Conservation (phyloP, 148 eudicot genomes). For the Vaccinium darrowii region DNA sequence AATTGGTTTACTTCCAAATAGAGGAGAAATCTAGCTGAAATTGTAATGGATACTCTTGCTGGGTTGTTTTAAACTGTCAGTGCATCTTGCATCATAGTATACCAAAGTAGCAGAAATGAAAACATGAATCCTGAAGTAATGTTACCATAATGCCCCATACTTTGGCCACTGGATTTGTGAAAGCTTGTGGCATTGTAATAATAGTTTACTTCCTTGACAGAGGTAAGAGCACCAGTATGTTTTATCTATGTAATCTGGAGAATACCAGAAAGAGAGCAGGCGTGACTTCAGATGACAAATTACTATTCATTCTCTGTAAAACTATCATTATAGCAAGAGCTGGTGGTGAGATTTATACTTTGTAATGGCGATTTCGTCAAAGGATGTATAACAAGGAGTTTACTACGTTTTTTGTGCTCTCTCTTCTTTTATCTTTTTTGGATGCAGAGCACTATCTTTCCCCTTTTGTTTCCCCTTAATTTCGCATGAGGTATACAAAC, state of each 20-base stretch:
- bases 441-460: not conserved
- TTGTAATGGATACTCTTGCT: not conserved
- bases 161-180: not conserved
- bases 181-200: not conserved
- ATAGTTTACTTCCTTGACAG: not conserved
- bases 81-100: not conserved
- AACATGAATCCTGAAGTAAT: not conserved
- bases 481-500: not conserved
- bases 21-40: constrained; percentile 1
- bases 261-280: not conserved
- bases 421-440: not conserved
- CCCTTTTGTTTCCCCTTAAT: not conserved
- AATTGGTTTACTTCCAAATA: not conserved
- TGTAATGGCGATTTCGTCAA: not conserved
- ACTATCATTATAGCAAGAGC: constrained; percentile 4
- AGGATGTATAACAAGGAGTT: not conserved
- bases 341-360: not conserved
- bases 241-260: not conserved
- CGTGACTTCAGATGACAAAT: not conserved
- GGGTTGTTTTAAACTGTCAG: not conserved
- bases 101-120: not conserved
- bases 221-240: not conserved
- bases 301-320: not conserved
- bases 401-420: not conserved
- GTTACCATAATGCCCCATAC: not conserved